Evolutionary conservation across 1,139 yeast species (phyloP), one percentile per base, ranked within the genome.

Genomic region (Candida sp.): DNA sequence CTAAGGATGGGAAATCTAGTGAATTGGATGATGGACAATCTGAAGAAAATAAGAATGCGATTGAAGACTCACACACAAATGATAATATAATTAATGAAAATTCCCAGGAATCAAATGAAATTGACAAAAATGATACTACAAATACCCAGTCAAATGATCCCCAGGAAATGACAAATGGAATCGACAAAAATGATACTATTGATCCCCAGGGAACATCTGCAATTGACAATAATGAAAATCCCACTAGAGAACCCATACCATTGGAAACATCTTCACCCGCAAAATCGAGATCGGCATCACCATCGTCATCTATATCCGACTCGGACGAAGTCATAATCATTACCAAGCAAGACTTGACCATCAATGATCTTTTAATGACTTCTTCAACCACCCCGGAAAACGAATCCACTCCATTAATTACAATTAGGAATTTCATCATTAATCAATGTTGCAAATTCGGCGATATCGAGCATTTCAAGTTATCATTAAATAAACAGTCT

Each of bases 371-470:
- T 11, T 27, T 30, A 5, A 12, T 37, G 22, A 12, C 21, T 35
- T 25, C 33, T 5, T 11, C 29, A 21, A 37, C 12, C 21, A 29
- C 21, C 12, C 21, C 9, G 25, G 39, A 47, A 35, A 32, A 9
- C 7, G 33, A 27, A 19, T 15, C 30, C 22, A 15, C 39, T 7
- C 39, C 39, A 21, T 12, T 37, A 15, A 25, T 37, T 15, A 27
- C 15, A 11, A 19, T 43, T 45, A 29, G 25, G 12, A 21, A 37
- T 19, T 49, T 42, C 21, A 48, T 68, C 15, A 45, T 48, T 21
- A 47, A 45, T 8, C 64, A 61, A 35, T 64, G 69, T 49, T 48
- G 50, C 25, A 61, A 58, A 41, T 66, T 65, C 50, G 77, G 76
- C 7, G 70, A 64, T 1, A 55, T 67, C 35, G 77, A 72, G 45